These are phyloP conservation scores for Aspergillus egyptiacus DNA, from an alignment of 495 filamentous ascomycete genomes.

Conservation along the genomic window DNA sequence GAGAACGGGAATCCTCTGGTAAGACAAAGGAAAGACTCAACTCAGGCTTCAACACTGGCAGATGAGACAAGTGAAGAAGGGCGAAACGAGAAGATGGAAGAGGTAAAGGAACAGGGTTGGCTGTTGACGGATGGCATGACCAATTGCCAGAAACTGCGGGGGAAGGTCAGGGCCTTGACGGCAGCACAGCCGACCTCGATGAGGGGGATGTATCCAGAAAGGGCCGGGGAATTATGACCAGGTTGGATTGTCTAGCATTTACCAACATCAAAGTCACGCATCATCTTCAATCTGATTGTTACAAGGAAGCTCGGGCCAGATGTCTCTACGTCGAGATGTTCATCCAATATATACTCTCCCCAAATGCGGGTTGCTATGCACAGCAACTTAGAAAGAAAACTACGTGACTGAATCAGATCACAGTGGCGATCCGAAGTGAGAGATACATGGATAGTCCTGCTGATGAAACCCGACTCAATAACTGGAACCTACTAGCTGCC, in stretches of 20 bases:
- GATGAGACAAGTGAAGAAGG: background rate
- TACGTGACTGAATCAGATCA: too few species aligned
- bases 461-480: too few species aligned
- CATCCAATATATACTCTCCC: too few species aligned
- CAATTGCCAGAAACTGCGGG: conserved; percentile 1
- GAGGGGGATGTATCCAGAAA: background rate
- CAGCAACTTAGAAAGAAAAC: background rate
- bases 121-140: conserved; percentile 9
- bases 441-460: too few species aligned
- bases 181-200: conserved; percentile 7
- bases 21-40: background rate
- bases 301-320: too few species aligned
- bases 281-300: too few species aligned
- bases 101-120: conserved; percentile 3
- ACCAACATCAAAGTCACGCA: too few species aligned
- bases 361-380: background rate
- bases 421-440: too few species aligned
- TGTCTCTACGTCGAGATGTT: too few species aligned
- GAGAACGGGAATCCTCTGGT: background rate
- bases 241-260: background rate
- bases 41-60: background rate
- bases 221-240: background rate
- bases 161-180: conserved; percentile 7
- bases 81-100: too few species aligned
- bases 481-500: too few species aligned